phyloP scores from a whole-genome alignment of 208 protist species.

The Entamoeba nuttalli region DNA sequence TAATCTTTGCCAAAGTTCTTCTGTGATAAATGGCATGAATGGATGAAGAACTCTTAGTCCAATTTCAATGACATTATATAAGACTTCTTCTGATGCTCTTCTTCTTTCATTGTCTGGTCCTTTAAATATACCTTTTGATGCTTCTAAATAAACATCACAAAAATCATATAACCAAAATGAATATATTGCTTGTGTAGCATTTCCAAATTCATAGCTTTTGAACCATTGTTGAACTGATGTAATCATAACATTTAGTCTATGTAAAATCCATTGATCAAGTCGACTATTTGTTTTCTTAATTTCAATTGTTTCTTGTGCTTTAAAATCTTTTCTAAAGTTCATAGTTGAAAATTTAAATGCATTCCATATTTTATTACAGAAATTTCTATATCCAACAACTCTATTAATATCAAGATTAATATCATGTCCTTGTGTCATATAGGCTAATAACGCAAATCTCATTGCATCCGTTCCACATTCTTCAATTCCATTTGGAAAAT shows the following conservation, averaged over 20 bases:
- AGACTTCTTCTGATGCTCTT: neutral
- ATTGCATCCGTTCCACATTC: slow-evolving; percentile 96
- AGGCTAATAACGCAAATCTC: slow-evolving; percentile 86
- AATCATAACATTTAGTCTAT: slow-evolving; percentile 59
- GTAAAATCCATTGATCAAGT: slow-evolving; percentile 77
- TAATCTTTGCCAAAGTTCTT: slow-evolving; percentile 92
- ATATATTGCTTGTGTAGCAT: slow-evolving; percentile 66
- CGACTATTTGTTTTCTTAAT: neutral
- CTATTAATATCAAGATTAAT: slow-evolving; percentile 93
- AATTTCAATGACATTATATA: neutral
- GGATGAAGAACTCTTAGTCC: slow-evolving; percentile 72
- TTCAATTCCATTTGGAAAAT: slow-evolving; percentile 49
- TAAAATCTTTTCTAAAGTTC: neutral
- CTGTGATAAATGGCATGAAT: slow-evolving; percentile 97
- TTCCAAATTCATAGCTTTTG: slow-evolving; percentile 68
- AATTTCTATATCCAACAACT: slow-evolving; percentile 61
- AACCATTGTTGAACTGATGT: slow-evolving; percentile 46
- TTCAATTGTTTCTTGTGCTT: neutral
- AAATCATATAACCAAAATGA: slow-evolving; percentile 89
- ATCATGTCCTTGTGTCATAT: slow-evolving; percentile 53
- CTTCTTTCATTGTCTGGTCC: neutral
- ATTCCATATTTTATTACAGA: slow-evolving; percentile 40
- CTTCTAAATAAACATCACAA: slow-evolving; percentile 78
- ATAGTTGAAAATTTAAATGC: slow-evolving; percentile 74
- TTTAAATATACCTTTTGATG: slow-evolving; percentile 16